Conservation (phyloP, 192 early-diverging fungal genomes). For the Martensiomyces pterosporus region DNA sequence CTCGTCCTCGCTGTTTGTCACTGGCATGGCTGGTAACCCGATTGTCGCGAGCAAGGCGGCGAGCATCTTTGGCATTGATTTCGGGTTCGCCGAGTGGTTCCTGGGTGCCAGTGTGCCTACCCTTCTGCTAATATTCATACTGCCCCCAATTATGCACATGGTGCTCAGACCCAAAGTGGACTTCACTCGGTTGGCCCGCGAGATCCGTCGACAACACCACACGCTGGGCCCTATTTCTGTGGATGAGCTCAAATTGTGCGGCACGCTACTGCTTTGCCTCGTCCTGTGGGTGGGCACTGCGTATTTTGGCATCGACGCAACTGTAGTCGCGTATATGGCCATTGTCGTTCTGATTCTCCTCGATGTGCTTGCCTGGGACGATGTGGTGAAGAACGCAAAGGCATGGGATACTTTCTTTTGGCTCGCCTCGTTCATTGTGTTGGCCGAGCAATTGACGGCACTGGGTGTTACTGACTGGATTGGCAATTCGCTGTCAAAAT, state of each 20-base stretch:
- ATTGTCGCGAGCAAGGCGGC: constrained; percentile 59
- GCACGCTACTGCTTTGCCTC: constrained; percentile 54
- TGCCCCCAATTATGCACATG: constrained; percentile 30
- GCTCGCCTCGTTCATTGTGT: constrained; percentile 72
- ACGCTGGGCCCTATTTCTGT: constrained; percentile 21
- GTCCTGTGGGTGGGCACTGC: constrained; percentile 58
- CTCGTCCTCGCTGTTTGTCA: constrained; percentile 68
- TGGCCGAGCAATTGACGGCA: constrained; percentile 69
- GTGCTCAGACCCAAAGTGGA: constrained; percentile 32
- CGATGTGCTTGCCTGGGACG: constrained; percentile 61
- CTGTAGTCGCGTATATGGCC: constrained; percentile 65
- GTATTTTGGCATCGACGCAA: constrained; percentile 59
- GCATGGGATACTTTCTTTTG: constrained; percentile 84
- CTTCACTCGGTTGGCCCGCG: constrained; percentile 14
- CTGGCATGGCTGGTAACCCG: constrained; percentile 73
- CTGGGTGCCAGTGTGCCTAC: constrained; percentile 54
- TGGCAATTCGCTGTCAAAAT: constrained; percentile 53
- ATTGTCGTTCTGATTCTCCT: constrained; percentile 55
- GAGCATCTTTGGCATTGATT: constrained; percentile 59
- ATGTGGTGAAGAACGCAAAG: constrained; percentile 60
- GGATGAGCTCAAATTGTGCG: constrained; percentile 48
- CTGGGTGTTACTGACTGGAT: constrained; percentile 65
- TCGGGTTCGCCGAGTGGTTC: constrained; percentile 64
- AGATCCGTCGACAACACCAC: constrained; percentile 19
- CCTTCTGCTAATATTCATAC: constrained; percentile 26